phyloP scores from a whole-genome alignment of 805 yeast species.

The Candida sanyiensis region DNA sequence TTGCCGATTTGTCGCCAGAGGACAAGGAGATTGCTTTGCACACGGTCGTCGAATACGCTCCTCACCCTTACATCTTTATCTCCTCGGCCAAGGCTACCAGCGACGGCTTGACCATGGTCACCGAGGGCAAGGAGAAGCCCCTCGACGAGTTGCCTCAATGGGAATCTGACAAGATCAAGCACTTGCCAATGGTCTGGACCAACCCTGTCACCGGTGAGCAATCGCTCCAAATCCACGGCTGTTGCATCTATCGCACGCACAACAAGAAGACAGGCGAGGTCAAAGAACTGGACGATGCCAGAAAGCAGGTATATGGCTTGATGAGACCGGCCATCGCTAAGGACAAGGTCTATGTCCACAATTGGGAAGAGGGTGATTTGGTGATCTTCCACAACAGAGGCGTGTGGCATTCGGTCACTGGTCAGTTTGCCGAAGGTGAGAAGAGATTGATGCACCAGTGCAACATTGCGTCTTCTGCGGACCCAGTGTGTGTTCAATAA shows the following conservation, averaged over 20 bases:
- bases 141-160: slow-evolving; percentile 72
- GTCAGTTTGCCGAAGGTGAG: slow-evolving; percentile 75
- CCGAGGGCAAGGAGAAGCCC: slow-evolving; percentile 67
- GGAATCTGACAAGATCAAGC: slow-evolving; percentile 75
- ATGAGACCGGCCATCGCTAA: slow-evolving; percentile 88
- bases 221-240: slow-evolving; percentile 83
- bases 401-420: slow-evolving; percentile 89
- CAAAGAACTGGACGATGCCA: slow-evolving; percentile 64
- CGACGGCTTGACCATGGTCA: slow-evolving; percentile 82
- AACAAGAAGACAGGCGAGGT: slow-evolving; percentile 51
- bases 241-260: slow-evolving; percentile 66
- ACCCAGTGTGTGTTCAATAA: slow-evolving; percentile 48
- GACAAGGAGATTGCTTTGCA: slow-evolving; percentile 69
- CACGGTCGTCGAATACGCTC: slow-evolving; percentile 84
- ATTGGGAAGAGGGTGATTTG: slow-evolving; percentile 79
- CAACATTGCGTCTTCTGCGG: slow-evolving; percentile 77
- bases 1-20: slow-evolving; percentile 56
- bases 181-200: slow-evolving; percentile 85
- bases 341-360: slow-evolving; percentile 67
- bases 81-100: slow-evolving; percentile 75
- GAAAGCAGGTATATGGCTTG: slow-evolving; percentile 61
- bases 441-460: slow-evolving; percentile 90
- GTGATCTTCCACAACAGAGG: slow-evolving; percentile 86
- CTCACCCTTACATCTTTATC: slow-evolving; percentile 86
- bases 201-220: slow-evolving; percentile 81